phyloP scores from a whole-genome alignment of 176 grass and related monocot genomes.

The Phoenix dactylifera region DNA sequence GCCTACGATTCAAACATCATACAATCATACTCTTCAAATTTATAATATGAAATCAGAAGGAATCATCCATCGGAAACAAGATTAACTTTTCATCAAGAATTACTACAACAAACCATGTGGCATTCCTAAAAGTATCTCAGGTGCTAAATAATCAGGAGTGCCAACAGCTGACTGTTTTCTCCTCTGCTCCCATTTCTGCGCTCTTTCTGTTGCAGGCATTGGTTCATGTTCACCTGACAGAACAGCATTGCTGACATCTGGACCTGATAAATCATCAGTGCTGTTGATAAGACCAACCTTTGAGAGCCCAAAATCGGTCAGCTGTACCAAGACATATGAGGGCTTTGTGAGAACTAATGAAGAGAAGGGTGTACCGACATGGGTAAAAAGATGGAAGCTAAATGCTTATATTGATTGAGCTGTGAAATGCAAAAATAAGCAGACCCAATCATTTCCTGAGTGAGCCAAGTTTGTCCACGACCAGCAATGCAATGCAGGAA shows the following conservation, averaged over 20 bases:
- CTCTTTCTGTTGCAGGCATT: slow-evolving; percentile 39
- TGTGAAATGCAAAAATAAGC: too few species aligned
- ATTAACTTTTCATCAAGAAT: too few species aligned
- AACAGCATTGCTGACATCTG: slow-evolving; percentile 55
- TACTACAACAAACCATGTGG: slow-evolving; percentile 43
- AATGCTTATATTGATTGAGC: too few species aligned
- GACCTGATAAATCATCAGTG: slow-evolving; percentile 90
- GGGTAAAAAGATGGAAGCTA: too few species aligned
- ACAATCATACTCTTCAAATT: too few species aligned
- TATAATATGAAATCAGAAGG: background rate
- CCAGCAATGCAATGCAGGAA: too few species aligned
- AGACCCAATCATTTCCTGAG: too few species aligned
- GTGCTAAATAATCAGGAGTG: slow-evolving; percentile 94
- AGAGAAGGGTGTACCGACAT: too few species aligned
- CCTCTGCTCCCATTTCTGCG: slow-evolving; percentile 61
- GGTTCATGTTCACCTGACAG: slow-evolving; percentile 55
- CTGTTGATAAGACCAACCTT: slow-evolving; percentile 98
- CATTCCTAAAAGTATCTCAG: slow-evolving; percentile 93
- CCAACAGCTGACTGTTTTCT: slow-evolving; percentile 82
- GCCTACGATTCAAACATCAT: slow-evolving; percentile 35
- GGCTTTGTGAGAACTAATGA: too few species aligned
- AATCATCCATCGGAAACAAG: too few species aligned
- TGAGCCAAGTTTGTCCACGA: too few species aligned
- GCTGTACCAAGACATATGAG: slow-evolving; percentile 21
- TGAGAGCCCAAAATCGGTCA: slow-evolving; percentile 94